Base-by-base conservation (phyloP, 1,284 basidiomycete species). In the Tremellales sp. region DNA sequence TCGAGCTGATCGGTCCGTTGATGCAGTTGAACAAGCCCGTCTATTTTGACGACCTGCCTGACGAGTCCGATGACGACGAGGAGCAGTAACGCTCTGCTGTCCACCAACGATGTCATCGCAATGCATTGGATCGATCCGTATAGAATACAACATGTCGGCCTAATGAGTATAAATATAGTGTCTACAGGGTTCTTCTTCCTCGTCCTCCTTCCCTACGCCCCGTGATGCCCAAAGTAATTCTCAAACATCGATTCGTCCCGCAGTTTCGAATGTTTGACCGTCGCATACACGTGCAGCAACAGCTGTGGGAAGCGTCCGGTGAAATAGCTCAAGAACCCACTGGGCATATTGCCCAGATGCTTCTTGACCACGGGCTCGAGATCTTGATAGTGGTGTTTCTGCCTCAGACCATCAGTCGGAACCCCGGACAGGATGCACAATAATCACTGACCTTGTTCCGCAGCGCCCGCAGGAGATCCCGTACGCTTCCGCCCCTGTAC, bases 331-430 rank as follows among this genome's bases (percentile, higher is more conserved):
- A 98, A 73, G 76, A 91, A 98, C 10, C 93, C 93, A 53, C 87
- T 85, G 0, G 95, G 94, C 76, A 97, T 83, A 4, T 85, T 76
- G 7, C 93, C 93, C 12, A 97, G 77, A 67, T 87, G 83, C 47
- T 85, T 81, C 68, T 90, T 91, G 33, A 92, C 86, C 50, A 85
- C 83, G 46, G 91, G 87, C 2, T 92, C 92, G 18, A 97, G 75
- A 58, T 71, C 66, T 74, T 97, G 94, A 66, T 95, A 97, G 68
- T 98, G 94, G 61, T 98, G 87, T 86, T 94, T 97, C 91, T 93
- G 63, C 29, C 41, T 37, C 12, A 36, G 36, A n/a, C 47, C 34
- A 44, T 31, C 26, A 48, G 32, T 16, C 10, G 25, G 27, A 31
- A 22, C 19, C 12, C 3, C 8, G 4, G 14, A 27, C 22, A 26